A percentile compares a stretch with the other conserved stretches of the same genome.
Evolutionary conservation across 352 stramenopile genomes (phyloP).

Genomic region (Phytopythium aichiense): DNA sequence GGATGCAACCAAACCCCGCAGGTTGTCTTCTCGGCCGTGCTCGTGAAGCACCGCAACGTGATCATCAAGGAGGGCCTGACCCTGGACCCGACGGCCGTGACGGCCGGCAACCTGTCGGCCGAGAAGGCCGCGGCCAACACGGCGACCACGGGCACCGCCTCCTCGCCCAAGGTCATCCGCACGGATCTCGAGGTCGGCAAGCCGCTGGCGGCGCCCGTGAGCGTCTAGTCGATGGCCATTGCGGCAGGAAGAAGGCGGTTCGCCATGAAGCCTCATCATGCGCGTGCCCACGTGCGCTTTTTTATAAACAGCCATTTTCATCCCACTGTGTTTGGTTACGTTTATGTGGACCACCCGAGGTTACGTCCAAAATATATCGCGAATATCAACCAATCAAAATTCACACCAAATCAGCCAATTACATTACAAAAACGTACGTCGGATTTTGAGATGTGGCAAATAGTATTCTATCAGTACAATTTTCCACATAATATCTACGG

Average conservation of each 20-base stretch:
- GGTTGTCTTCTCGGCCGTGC: constrained; percentile 55
- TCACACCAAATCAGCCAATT: no score
- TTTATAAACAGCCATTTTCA: constrained; percentile 2
- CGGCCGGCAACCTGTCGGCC: constrained; percentile 17
- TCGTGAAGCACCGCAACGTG: constrained; percentile 75
- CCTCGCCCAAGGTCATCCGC: constrained; percentile 62
- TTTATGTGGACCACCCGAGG: no score
- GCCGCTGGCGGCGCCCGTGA: constrained; percentile 59
- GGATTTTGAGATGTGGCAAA: no score
- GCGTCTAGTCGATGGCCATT: constrained; percentile 39
- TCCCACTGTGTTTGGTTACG: background rate
- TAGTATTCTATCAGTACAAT: no score
- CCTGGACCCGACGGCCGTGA: constrained; percentile 30
- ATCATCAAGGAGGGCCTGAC: constrained; percentile 74
- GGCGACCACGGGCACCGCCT: constrained; percentile 19
- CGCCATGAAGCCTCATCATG: no score
- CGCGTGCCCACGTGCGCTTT: background rate
- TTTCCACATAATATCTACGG: no score
- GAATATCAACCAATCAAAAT: no score
- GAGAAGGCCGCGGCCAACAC: constrained; percentile 45
- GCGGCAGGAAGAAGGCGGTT: background rate
- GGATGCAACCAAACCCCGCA: constrained; percentile 10
- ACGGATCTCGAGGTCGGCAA: constrained; percentile 56
- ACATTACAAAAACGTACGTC: no score
- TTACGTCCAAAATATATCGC: no score